phyloP scores from a whole-genome alignment of 139 green algal species.

The Micractinium sp. region DNA sequence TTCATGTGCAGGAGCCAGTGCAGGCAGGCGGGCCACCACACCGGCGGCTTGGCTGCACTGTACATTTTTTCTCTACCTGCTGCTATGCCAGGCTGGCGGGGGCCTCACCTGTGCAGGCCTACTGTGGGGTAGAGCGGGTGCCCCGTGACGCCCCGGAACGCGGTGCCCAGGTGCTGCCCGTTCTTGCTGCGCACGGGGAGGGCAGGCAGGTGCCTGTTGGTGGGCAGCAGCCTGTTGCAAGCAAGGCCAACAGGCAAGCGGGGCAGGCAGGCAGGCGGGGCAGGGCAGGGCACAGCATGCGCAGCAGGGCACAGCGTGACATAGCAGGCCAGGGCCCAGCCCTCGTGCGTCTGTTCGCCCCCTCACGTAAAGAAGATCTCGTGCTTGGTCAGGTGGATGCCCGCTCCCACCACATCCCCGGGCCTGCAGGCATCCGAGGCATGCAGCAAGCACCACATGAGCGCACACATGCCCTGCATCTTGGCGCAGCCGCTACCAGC shows the following conservation, averaged over 20 bases:
- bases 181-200: constrained; percentile 74
- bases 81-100: neutral
- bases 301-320: neutral
- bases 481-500: neutral
- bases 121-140: constrained; percentile 82
- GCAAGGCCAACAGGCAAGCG: neutral
- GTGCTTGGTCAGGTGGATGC: constrained; percentile 74
- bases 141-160: constrained; percentile 67
- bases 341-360: too few relatives aligned
- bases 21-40: too few relatives aligned
- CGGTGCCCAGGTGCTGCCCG: constrained; percentile 76
- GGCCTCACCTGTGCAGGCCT: constrained; percentile 78
- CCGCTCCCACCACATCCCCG: constrained; percentile 81
- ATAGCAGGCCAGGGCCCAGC: too few relatives aligned
- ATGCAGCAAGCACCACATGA: neutral
- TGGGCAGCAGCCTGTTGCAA: neutral
- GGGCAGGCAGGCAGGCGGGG: neutral
- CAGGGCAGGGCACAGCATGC: neutral
- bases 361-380: constrained; percentile 95
- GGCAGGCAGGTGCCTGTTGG: neutral
- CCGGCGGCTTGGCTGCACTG: too few relatives aligned
- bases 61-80: too few relatives aligned
- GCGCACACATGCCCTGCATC: too few relatives aligned
- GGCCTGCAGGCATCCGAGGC: neutral
- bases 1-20: too few relatives aligned